A percentile compares a stretch with the other conserved stretches of the same genome.
Conservation (phyloP, 352 stramenopile genomes). For the Globisporangium takayamanum region DNA sequence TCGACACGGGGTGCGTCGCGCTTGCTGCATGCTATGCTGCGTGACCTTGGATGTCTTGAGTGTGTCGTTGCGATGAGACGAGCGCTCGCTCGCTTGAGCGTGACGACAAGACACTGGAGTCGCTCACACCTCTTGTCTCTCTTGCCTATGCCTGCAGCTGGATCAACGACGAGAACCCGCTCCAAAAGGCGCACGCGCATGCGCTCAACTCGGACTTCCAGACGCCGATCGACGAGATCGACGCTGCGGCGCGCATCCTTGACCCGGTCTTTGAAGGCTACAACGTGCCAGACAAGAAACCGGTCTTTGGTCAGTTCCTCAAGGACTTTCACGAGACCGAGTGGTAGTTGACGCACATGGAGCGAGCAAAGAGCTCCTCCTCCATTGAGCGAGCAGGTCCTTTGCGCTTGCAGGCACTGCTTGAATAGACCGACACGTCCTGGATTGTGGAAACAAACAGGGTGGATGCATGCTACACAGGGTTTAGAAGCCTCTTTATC, state of each 20-base stretch:
- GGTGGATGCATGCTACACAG: not conserved
- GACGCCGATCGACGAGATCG: conserved; percentile 97
- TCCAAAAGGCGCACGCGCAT: conserved; percentile 91
- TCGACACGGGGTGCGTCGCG: conserved; percentile 91
- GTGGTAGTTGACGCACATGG: conserved; percentile 45
- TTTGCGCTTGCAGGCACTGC: no score
- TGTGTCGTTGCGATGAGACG: not conserved
- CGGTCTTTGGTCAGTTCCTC: conserved; percentile 77
- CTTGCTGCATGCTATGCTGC: not conserved
- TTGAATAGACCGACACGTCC: no score
- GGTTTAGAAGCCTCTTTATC: no score
- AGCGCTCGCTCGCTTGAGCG: no score
- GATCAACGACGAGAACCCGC: conserved; percentile 98
- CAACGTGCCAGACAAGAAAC: conserved; percentile 41
- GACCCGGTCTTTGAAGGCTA: conserved; percentile 93
- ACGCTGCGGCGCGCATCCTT: conserved; percentile 92
- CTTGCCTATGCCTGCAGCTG: conserved; percentile 41
- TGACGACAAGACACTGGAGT: not conserved
- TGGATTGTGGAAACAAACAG: not conserved
- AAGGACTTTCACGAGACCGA: conserved; percentile 89
- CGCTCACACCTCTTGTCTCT: conserved; percentile 3
- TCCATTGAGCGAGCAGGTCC: not conserved
- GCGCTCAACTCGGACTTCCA: conserved; percentile 91
- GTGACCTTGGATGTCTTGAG: conserved; percentile 2
- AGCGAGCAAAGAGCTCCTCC: not conserved